Evolutionary conservation across 139 green algal species (phyloP).

Genomic region (Trebouxia sp.): DNA sequence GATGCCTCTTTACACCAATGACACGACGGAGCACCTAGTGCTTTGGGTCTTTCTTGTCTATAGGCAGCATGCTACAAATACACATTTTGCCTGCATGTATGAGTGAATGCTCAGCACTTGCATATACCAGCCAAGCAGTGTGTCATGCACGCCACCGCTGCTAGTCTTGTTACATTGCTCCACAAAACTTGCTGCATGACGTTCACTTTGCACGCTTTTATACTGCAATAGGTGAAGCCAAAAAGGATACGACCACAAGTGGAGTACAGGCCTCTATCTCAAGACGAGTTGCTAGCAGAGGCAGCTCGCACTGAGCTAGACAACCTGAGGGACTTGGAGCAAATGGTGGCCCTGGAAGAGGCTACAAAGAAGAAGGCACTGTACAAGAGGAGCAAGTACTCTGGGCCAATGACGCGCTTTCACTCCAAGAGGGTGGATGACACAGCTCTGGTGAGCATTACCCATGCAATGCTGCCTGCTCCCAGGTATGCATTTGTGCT

Average conservation of each 20-base stretch:
- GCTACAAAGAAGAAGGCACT: conserved; percentile 45
- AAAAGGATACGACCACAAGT: conserved; percentile 18
- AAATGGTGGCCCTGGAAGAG: conserved; percentile 44
- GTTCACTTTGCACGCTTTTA: not conserved
- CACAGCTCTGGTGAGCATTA: conserved; percentile 30
- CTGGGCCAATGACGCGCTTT: conserved; percentile 60
- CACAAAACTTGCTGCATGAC: not conserved
- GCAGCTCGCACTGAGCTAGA: conserved; percentile 83
- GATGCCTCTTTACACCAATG: not conserved
- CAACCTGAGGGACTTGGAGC: conserved; percentile 72
- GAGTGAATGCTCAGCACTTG: not conserved
- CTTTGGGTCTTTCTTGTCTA: conserved; percentile 29
- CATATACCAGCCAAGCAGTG: no score
- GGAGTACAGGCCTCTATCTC: conserved; percentile 53
- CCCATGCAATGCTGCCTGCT: not conserved
- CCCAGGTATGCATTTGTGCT: not conserved
- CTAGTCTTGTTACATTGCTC: not conserved
- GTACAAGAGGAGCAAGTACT: conserved; percentile 53
- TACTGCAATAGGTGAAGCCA: conserved; percentile 38
- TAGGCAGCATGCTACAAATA: no score
- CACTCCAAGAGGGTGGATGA: conserved; percentile 32
- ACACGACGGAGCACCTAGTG: conserved; percentile 22
- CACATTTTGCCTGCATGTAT: no score
- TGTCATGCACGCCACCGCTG: no score
- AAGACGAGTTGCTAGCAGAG: conserved; percentile 88